Evolutionary conservation across 441 rosid genomes (phyloP).

Genomic region (Pelargonium cotyledonis): DNA sequence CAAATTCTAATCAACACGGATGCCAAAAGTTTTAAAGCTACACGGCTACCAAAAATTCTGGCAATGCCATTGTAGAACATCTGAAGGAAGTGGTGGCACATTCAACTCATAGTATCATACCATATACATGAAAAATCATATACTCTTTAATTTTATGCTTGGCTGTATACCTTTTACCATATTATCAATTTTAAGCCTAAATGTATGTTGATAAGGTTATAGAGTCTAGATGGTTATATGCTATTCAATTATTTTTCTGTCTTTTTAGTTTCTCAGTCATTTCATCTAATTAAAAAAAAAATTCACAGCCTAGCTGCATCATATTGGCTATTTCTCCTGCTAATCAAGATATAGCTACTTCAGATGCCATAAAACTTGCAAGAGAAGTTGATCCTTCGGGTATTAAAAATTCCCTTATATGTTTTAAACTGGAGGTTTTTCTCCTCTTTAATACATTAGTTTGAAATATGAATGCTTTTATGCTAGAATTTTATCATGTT

Average conservation of each 20-base stretch:
- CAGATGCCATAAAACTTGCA: conserved; percentile 97
- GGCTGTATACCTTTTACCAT: too few relatives aligned
- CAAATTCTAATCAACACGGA: too few relatives aligned
- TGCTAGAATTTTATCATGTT: too few relatives aligned
- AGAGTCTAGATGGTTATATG: not conserved
- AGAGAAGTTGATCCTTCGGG: conserved; percentile 99
- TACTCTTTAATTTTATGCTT: too few relatives aligned
- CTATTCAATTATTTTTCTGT: not conserved
- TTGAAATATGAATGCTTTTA: too few relatives aligned
- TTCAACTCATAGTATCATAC: too few relatives aligned
- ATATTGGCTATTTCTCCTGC: conserved; percentile 99
- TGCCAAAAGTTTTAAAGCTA: too few relatives aligned
- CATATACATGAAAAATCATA: too few relatives aligned
- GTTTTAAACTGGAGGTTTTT: conserved; percentile 4
- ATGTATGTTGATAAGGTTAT: not conserved
- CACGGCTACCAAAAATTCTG: too few relatives aligned
- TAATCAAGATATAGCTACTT: conserved; percentile 99
- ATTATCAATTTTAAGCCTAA: too few relatives aligned
- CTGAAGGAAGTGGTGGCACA: too few relatives aligned
- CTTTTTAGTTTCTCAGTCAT: not conserved
- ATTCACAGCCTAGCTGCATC: conserved; percentile 72
- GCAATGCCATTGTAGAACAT: too few relatives aligned
- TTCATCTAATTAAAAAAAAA: not conserved
- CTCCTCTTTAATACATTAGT: not conserved
- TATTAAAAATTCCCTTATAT: conserved; percentile 19